Evolutionary conservation across 2,329 filamentous ascomycete genomes (phyloP), one percentile per base, ranked within the genome.

Genomic region (Phaeomoniella chlamydospora): DNA sequence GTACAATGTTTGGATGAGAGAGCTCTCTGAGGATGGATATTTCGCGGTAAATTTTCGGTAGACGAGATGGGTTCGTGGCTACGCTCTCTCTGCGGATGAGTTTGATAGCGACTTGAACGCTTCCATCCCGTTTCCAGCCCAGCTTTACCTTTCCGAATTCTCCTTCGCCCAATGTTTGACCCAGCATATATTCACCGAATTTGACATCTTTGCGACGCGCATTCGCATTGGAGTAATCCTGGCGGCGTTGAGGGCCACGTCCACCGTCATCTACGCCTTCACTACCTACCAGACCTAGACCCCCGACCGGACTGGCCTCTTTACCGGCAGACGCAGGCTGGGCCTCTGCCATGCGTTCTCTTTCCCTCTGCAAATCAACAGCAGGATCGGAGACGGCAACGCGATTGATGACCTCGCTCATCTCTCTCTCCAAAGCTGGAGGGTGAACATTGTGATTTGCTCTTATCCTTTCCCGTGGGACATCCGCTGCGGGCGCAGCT

Each of bases 121-220:
- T 87, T 41, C 86, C 87, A 58, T 93, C 87, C 55, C 85, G 82
- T 59, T 94, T 96, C 90, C 90, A 98, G 16, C 90, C 90, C 52
- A 96, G 76, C 59, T 94, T 96, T 49, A 98, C 90, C 56, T 98
- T 98, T 45, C 90, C 90, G 55, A 98, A 98, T 59, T 98, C 90
- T 42, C 90, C 90, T 64, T 98, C 90, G 34, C 90, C 90, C 34
- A 98, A 79, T 2, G 88, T 96, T 56, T 94, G 88, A 22, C 90
- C 90, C 3, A 98, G 70, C 41, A 93, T 85, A 58, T 96, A 98
- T 43, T 94, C 86, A 41, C 88, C 88, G 54, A 98, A 96, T 45
- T 84, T 87, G 30, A 80, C 86, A 44, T 80, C 75, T 63, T 92
- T 94, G 40, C 69, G 61, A 18, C 64, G 61, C 14, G 64, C 60